Percentiles rank a stretch among this genome's conserved stretches.
Conservation (phyloP, 495 filamentous ascomycete genomes). For the Penicillium canescens region DNA sequence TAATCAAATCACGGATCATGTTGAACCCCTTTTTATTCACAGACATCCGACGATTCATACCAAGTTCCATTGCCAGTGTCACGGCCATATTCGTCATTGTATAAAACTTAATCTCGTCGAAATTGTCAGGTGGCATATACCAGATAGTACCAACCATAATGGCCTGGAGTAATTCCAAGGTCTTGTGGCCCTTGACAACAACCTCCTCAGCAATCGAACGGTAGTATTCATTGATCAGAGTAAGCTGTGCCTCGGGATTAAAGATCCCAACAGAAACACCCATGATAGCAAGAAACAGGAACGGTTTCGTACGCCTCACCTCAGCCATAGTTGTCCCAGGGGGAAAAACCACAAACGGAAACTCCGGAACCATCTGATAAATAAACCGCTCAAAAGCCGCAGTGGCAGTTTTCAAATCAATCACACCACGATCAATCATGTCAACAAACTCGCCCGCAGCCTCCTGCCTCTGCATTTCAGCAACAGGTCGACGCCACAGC, state of each 20-base stretch:
- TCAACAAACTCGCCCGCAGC: conserved; percentile 51
- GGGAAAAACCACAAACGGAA: conserved; percentile 80
- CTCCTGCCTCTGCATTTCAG: conserved; percentile 8
- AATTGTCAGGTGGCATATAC: conserved; percentile 82
- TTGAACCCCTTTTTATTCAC: conserved; percentile 28
- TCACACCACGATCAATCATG: conserved; percentile 67
- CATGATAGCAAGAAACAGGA: conserved; percentile 80
- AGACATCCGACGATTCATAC: conserved; percentile 58
- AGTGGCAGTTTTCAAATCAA: conserved; percentile 61
- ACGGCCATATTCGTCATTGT: conserved; percentile 83
- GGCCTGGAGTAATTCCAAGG: conserved; percentile 82
- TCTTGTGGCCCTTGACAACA: conserved; percentile 77
- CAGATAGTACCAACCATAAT: conserved; percentile 70
- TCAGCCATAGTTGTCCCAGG: conserved; percentile 63
- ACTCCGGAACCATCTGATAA: conserved; percentile 64
- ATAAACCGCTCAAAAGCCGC: conserved; percentile 70
- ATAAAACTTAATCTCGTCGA: conserved; percentile 89
- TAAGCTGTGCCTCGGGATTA: conserved; percentile 56
- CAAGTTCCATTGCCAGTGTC: conserved; percentile 84
- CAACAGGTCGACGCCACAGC: conserved; percentile 17
- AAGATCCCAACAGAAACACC: conserved; percentile 64
- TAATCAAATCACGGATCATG: conserved; percentile 31
- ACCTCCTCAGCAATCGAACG: conserved; percentile 71
- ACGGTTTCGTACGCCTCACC: conserved; percentile 70
- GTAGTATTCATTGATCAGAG: conserved; percentile 70